phyloP scores from a whole-genome alignment of 139 green algal species.

The Haematococcus sp. region DNA sequence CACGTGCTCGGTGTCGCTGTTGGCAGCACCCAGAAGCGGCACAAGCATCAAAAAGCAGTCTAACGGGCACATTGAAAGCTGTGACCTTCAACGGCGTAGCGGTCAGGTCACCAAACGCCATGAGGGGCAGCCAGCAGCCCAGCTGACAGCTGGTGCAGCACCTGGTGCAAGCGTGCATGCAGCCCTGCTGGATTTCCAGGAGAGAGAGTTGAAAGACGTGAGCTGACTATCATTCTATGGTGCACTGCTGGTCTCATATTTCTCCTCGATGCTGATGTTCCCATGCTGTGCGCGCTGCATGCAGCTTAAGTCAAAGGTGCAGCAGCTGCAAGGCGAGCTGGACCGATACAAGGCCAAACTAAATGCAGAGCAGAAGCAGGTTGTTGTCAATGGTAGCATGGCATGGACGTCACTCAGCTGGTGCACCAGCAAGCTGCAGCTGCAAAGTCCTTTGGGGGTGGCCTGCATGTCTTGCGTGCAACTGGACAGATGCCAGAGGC shows the following conservation, averaged over 20 bases:
- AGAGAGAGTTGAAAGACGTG: conserved; percentile 15
- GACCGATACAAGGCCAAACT: neutral
- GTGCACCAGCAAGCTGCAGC: no score
- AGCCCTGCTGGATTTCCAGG: conserved; percentile 11
- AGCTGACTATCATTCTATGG: neutral
- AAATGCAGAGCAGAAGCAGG: neutral
- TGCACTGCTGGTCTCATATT: neutral
- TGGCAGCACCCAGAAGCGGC: neutral
- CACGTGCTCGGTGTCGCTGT: neutral
- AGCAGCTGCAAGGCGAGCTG: conserved; percentile 1
- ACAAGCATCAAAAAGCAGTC: neutral
- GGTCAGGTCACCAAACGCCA: no score
- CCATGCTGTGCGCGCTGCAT: neutral
- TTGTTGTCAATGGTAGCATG: no score
- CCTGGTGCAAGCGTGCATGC: neutral
- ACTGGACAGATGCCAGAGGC: no score
- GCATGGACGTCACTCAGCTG: no score
- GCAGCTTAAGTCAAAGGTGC: neutral
- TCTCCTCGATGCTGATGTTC: neutral
- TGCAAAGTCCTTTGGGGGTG: no score
- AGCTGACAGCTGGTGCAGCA: neutral
- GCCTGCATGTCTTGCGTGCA: no score
- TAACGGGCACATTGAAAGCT: no score
- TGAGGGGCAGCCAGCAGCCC: neutral
- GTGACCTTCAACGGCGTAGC: no score